phyloP scores from a whole-genome alignment of 257 asterid species.

The Paulownia fortunei region DNA sequence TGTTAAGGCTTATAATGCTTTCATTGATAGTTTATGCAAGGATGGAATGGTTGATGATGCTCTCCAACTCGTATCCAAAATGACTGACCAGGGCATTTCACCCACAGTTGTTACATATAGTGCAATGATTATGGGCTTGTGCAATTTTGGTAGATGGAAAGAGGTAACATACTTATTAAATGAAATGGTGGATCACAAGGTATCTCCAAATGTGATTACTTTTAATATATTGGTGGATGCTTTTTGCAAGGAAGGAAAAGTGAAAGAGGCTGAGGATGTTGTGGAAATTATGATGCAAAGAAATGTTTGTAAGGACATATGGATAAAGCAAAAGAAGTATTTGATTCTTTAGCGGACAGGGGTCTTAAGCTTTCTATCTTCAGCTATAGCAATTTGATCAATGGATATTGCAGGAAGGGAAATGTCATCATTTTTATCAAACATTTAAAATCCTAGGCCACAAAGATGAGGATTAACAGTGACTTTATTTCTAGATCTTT shows the following conservation, averaged over 20 bases:
- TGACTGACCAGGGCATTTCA: background rate
- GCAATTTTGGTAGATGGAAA: background rate
- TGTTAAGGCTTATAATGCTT: background rate
- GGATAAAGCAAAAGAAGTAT: constrained; percentile 24
- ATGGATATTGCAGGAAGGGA: background rate
- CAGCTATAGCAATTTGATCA: constrained; percentile 14
- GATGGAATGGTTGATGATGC: constrained; percentile 12
- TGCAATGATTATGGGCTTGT: background rate
- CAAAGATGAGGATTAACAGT: no score
- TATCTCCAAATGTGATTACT: background rate
- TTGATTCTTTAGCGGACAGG: constrained; percentile 16
- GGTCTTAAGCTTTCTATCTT: constrained; percentile 24
- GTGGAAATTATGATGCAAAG: constrained; percentile 18
- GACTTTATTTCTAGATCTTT: no score
- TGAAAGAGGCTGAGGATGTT: constrained; percentile 31
- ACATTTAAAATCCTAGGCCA: no score
- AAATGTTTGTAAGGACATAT: constrained; percentile 23
- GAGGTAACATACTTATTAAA: background rate
- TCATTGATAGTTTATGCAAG: constrained; percentile 8
- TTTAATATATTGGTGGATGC: background rate
- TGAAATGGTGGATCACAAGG: background rate
- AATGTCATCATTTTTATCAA: no score
- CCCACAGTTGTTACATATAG: background rate
- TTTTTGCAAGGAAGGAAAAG: background rate
- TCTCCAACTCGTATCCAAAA: background rate